phyloP scores from a whole-genome alignment of 345 rosid genomes.

The Citrus sp. region DNA sequence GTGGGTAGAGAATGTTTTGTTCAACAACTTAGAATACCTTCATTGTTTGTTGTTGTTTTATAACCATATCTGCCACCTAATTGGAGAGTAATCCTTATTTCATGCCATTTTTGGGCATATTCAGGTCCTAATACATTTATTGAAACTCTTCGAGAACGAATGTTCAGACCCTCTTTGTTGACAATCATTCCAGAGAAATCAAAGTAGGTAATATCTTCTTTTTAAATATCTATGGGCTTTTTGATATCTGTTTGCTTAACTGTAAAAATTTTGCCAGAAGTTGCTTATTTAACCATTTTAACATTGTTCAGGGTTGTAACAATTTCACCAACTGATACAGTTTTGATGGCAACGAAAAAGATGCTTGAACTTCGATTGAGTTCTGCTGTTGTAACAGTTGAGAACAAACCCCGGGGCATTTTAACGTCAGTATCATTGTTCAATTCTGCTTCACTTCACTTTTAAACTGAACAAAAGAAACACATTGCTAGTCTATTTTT shows the following conservation, averaged over 20 bases:
- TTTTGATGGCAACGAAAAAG: conserved; percentile 64
- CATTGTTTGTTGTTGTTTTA: neutral
- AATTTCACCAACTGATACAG: conserved; percentile 79
- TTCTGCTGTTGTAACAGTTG: conserved; percentile 74
- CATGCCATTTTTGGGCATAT: conserved; percentile 9
- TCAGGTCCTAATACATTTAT: conserved; percentile 81
- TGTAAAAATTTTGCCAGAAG: neutral
- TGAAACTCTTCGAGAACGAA: conserved; percentile 86
- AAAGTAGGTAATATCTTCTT: conserved; percentile 91
- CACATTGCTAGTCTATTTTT: neutral
- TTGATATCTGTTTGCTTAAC: conserved; percentile 1
- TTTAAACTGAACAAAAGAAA: neutral
- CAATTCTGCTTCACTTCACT: neutral
- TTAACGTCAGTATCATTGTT: conserved; percentile 62
- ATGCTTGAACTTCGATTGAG: conserved; percentile 77
- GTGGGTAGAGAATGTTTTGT: conserved; percentile 36
- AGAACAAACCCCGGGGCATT: conserved; percentile 78
- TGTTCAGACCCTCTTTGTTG: conserved; percentile 91
- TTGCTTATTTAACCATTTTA: conserved; percentile 19
- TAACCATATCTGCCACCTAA: neutral
- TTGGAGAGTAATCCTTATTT: neutral
- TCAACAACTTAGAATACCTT: neutral
- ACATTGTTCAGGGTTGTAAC: conserved; percentile 69
- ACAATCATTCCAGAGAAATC: conserved; percentile 82
- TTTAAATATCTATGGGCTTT: conserved; percentile 13